Percentiles rank a stretch among this genome's conserved stretches.
These are phyloP conservation scores for Berberis vulgaris DNA, from an alignment of 164 flowering plant species.

Conservation along the genomic window DNA sequence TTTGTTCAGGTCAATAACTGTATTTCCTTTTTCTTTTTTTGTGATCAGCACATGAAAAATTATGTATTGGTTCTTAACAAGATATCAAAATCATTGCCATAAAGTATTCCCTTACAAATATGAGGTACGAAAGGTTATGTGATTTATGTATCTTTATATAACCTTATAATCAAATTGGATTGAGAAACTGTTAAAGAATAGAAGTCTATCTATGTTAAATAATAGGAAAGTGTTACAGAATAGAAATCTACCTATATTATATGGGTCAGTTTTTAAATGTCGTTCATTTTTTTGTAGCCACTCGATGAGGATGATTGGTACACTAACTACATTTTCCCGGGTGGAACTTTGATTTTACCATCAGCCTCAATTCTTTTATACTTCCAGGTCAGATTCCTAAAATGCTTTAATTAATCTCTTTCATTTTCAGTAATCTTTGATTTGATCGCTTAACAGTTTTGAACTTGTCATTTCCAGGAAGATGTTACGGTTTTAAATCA, in stretches of 20 bases:
- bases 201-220: too few species aligned
- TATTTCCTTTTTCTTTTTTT: neutral
- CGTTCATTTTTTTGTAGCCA: neutral
- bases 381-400: neutral
- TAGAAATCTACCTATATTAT: neutral
- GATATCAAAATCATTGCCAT: constrained; percentile 1
- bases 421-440: too few species aligned
- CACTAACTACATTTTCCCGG: neutral
- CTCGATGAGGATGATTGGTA: constrained; percentile 8
- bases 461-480: neutral
- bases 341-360: neutral
- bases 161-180: too few species aligned
- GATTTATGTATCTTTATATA: too few species aligned
- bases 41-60: neutral
- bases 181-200: too few species aligned
- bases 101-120: constrained; percentile 7
- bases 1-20: neutral
- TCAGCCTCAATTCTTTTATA: neutral
- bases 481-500: constrained; percentile 1
- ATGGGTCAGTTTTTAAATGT: too few species aligned
- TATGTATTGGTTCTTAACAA: neutral
- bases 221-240: too few species aligned
- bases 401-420: neutral
- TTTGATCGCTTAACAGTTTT: too few species aligned
- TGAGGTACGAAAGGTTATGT: neutral